Percentiles rank a stretch among this genome's conserved stretches.
phyloP scores from a whole-genome alignment of 371 early-diverging fungal species.

The Mortierella sp. region DNA sequence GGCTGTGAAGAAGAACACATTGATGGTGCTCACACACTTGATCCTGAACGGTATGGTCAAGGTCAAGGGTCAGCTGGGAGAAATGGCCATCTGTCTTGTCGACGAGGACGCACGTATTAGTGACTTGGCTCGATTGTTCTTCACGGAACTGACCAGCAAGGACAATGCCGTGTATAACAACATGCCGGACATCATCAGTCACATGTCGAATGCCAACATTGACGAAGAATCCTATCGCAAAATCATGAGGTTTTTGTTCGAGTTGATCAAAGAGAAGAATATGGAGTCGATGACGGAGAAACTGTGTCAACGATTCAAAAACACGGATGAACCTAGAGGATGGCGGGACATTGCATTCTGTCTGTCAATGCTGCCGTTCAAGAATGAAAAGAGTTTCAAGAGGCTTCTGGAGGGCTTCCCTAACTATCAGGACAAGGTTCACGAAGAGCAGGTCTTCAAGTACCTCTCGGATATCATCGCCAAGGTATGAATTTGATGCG shows the following conservation, averaged over 20 bases:
- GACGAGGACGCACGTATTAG: slow-evolving; percentile 88
- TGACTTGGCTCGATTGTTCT: slow-evolving; percentile 93
- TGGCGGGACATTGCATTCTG: slow-evolving; percentile 95
- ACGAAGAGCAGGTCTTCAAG: slow-evolving; percentile 84
- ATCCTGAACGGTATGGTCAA: slow-evolving; percentile 98
- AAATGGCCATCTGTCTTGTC: slow-evolving; percentile 96
- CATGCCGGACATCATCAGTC: slow-evolving; percentile 95
- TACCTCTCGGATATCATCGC: slow-evolving; percentile 82
- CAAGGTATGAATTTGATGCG: slow-evolving; percentile 65
- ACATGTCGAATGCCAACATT: slow-evolving; percentile 77
- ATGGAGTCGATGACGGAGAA: slow-evolving; percentile 95
- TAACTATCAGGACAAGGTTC: slow-evolving; percentile 88
- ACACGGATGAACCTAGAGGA: slow-evolving; percentile 75
- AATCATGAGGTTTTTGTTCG: slow-evolving; percentile 95
- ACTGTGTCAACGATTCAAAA: slow-evolving; percentile 90
- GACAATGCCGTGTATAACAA: slow-evolving; percentile 98
- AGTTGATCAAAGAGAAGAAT: slow-evolving; percentile 95
- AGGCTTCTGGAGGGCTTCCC: slow-evolving; percentile 84
- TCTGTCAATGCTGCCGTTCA: slow-evolving; percentile 86
- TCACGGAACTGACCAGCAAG: slow-evolving; percentile 93
- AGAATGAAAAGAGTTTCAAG: slow-evolving; percentile 83
- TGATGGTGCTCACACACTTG: slow-evolving; percentile 97
- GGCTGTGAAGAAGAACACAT: slow-evolving; percentile 91
- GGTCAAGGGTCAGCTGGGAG: slow-evolving; percentile 96
- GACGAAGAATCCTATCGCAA: slow-evolving; percentile 81